A percentile compares a stretch with the other conserved stretches of the same genome.
These are phyloP conservation scores for Meira nashicola DNA, from an alignment of 1,284 basidiomycete genomes.

Conservation along the genomic window DNA sequence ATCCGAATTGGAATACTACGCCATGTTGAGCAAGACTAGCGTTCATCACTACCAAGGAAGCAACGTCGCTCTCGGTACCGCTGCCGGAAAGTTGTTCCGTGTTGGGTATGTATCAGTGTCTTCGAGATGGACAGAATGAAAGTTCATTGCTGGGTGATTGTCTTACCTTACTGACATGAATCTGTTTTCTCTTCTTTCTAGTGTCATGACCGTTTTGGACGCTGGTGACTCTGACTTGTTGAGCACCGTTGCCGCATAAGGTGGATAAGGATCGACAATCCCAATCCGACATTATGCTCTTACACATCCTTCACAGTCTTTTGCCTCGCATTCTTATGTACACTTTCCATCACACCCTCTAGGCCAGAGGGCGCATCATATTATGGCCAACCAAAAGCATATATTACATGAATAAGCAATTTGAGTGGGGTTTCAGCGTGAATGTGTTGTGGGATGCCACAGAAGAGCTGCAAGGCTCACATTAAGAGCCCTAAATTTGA, in stretches of 20 bases:
- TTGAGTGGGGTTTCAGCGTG: no score
- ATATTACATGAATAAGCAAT: no score
- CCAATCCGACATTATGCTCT: no score
- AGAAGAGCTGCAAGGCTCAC: no score
- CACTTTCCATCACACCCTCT: no score
- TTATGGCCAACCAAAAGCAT: no score
- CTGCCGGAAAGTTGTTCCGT: constrained; percentile 98
- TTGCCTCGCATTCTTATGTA: no score
- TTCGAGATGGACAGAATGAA: not conserved
- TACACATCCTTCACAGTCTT: no score
- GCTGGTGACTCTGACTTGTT: constrained; percentile 92
- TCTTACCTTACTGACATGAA: no score
- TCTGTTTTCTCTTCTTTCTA: constrained; percentile 14
- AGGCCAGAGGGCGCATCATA: no score
- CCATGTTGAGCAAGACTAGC: constrained; percentile 91
- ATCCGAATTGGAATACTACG: constrained; percentile 99
- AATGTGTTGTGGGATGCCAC: no score
- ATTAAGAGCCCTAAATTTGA: no score
- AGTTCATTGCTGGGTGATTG: not conserved
- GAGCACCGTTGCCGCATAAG: constrained; percentile 50
- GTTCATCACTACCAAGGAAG: constrained; percentile 92
- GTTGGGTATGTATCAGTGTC: constrained; percentile 76
- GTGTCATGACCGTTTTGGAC: constrained; percentile 93
- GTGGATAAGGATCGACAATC: not conserved
- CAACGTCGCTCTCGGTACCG: constrained; percentile 96